Evolutionary conservation across 2,329 filamentous ascomycete genomes (phyloP), one percentile per base, ranked within the genome.

Genomic region (Seiridium unicorne): DNA sequence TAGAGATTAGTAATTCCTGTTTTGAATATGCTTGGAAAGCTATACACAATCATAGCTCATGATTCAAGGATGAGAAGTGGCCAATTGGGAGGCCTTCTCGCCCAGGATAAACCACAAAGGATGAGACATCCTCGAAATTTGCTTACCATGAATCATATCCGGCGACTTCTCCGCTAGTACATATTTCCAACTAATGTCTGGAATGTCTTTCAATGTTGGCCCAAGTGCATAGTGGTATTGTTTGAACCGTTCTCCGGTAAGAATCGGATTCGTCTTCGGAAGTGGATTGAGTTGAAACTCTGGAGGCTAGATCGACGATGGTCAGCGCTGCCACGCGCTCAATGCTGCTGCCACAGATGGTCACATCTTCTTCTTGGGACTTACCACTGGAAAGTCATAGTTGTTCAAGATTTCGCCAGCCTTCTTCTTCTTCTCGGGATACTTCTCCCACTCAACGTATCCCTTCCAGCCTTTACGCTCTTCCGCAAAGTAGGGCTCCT

Each of bases 371-470:
- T 74, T 58, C 44, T 35, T 9, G 10, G 4, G 44, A 26, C 63
- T 63, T 6, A 70, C 65, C 35, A 64, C 61, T 44, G 79, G 78
- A 70, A 88, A 81, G 61, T 81, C 73, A 54, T 85, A 81, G 55
- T 74, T 74, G 32, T 74, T 73, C 11, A 89, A 68, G 53, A 89
- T 81, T 59, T 84, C 78, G 51, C 82, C 79, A 0, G 85, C 88
- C 51, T 81, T 75, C 34, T 77, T 79, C 66, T 88, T 89, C 72
- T 89, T 90, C 53, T 89, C 85, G 0, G 88, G 88, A 58, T 89
- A 88, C 10, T 84, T 80, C 68, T 90, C 88, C 88, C 87, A 90
- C 66, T 90, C 88, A 18, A 53, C 49, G 4, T 53, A 53, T 4
- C 49, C 38, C 38, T 42, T 42, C 38, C 38, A 42, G 38, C 38